A percentile compares a stretch with the other conserved stretches of the same genome.
Evolutionary conservation across 108 stramenopile species (phyloP).

Genomic region (Seminavis robusta): DNA sequence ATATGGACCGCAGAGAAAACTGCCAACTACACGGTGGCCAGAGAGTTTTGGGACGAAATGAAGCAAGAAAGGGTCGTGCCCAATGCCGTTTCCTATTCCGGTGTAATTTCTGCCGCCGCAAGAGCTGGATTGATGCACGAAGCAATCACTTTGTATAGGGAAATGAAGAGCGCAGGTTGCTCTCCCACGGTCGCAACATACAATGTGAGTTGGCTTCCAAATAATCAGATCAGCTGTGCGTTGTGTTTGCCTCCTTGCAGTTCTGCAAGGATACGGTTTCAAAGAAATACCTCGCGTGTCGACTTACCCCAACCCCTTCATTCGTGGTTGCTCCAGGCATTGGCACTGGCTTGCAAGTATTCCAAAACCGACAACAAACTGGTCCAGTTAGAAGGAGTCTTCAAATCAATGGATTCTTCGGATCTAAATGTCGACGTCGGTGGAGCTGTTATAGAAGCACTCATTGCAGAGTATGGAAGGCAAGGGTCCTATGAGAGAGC

Average conservation of each 20-base stretch:
- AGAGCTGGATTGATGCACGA: slow-evolving; percentile 33
- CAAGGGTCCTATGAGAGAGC: slow-evolving; percentile 37
- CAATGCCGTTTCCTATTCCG: slow-evolving; percentile 49
- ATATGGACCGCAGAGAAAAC: slow-evolving; percentile 69
- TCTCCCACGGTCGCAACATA: slow-evolving; percentile 31
- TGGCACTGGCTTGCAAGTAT: background rate
- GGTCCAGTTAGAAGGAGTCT: slow-evolving; percentile 5
- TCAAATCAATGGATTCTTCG: slow-evolving; percentile 1
- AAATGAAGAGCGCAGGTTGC: slow-evolving; percentile 36
- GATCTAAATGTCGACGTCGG: slow-evolving; percentile 16
- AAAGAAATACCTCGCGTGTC: no score
- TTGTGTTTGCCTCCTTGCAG: background rate
- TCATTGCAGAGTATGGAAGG: slow-evolving; percentile 44
- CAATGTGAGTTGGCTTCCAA: slow-evolving; percentile 2
- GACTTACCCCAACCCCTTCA: slow-evolving; percentile 5
- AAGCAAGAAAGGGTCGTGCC: slow-evolving; percentile 22
- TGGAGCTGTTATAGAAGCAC: slow-evolving; percentile 47
- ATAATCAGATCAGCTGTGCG: background rate
- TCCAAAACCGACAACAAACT: slow-evolving; percentile 1
- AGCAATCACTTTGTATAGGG: slow-evolving; percentile 43
- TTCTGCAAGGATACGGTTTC: background rate
- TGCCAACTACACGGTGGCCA: slow-evolving; percentile 27
- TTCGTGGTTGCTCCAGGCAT: background rate
- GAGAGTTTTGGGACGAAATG: slow-evolving; percentile 48
- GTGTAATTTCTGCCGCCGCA: slow-evolving; percentile 50